Evolutionary conservation across 495 filamentous ascomycete genomes (phyloP), one percentile per base, ranked within the genome.

Genomic region (Lophiostoma macrostomum): DNA sequence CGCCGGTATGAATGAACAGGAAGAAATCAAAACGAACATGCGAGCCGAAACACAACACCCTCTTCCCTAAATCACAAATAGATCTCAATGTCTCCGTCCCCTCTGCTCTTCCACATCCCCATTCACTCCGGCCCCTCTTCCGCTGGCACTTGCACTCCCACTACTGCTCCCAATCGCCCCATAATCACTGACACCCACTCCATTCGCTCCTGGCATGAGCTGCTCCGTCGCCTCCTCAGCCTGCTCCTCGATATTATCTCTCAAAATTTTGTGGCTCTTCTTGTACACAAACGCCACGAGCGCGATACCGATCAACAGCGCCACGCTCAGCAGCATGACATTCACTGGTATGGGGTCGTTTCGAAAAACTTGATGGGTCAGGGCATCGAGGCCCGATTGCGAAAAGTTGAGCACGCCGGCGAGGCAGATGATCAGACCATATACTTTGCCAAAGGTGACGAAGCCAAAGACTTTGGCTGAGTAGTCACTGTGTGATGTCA

Each of bases 401-500:
- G 77, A 80, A 60, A 98, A 91, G 68, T 95, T 96, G 41, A 91
- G 76, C 10, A 98, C 61, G 5, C 93, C 93, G 1, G 90, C 83
- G 3, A 93, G 66, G 64, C 89, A 96, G 52, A 96, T 96, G 48
- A 96, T 84, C 6, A 90, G 76, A n/a, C 93, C 93, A 66, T 97
- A 96, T 22, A 98, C 88, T 49, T 87, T 96, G 22, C 91, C 91
- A 58, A 96, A 97, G 0, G 91, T 96, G 53, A 81, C 82, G 71
- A 95, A 96, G 6, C 93, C 91, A 67, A 98, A 98, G 27, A 98
- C 91, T 70, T 96, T 96, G 25, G 90, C 91, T 35, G 82, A 74
- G 68, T 95, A 96, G 72, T 98, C 93, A 7, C 80, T 84, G 40
- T 12, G 32, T 23, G 22, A 1, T 16, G 51, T 71, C 56, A 69